Evolutionary conservation across 2,329 filamentous ascomycete species (phyloP), one percentile per base, ranked within the genome.

Genomic region (Cladosporium sp.): DNA sequence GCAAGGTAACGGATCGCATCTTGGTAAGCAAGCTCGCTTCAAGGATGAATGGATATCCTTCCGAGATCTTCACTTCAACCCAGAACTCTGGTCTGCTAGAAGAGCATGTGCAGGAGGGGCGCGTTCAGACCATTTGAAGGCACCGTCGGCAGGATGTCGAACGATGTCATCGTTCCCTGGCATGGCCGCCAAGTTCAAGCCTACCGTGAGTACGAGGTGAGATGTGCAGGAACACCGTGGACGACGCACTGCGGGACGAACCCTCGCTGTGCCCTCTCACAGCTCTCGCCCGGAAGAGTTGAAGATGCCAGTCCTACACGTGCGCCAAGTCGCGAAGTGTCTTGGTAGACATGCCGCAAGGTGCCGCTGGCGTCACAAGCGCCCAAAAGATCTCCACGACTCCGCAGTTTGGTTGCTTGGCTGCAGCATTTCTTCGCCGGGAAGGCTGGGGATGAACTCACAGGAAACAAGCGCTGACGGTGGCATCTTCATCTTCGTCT

Each of bases 321-420:
- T 63, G 60, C 60, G 60, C 60, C 60, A 63, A 63, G 60, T 63
- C 60, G 60, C 49, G 49, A 56, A 26, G 28, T 39, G 59, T 51
- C 59, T 62, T 62, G 59, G 59, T 23, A 11, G n/a, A 6, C 30
- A 49, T n/a, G 25, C 51, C 23, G 46, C 30, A 56, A 26, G 48
- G 60, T 56, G 60, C 60, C 60, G n/a, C 49, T 63, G 54, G 60
- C 60, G 60, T 63, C 60, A 63, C 28, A 30, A 49, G 51, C 51
- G 51, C 18, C 25, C 16, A 54, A 32, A 32, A 54, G 51, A 54
- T 32, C 51, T 54, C 51, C 51, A 54, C 51, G 51, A 54, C 51
- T 54, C 51, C 51, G 51, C 51, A 54, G 51, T 54, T 54, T 28
- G 26, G 32, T 14, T 57, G 30, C 54, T 57, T 57, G 54, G 54